Evolutionary conservation across 2,329 filamentous ascomycete genomes (phyloP).

Genomic region (Didymella segeticola): DNA sequence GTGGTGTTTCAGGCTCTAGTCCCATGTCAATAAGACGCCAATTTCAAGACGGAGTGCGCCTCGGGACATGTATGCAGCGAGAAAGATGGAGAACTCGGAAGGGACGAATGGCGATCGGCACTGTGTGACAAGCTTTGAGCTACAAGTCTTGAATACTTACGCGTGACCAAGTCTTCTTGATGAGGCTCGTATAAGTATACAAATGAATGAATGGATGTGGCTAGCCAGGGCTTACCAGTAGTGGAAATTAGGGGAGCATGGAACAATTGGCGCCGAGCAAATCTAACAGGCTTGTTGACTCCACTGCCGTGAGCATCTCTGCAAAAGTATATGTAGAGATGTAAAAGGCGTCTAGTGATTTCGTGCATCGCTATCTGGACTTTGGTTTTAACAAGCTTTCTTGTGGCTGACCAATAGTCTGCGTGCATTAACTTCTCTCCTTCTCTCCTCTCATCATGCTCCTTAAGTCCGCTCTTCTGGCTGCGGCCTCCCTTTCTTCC

Average conservation of each 20-base stretch:
- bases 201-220: not conserved
- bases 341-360: not conserved
- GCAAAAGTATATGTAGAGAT: slow-evolving; percentile 15
- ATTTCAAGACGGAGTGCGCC: not conserved
- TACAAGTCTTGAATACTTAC: not conserved
- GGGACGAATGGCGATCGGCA: not conserved
- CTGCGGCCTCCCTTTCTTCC: slow-evolving; percentile 34
- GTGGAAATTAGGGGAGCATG: slow-evolving; percentile 29
- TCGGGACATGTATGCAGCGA: slow-evolving; percentile 15
- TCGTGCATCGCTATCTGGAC: not conserved
- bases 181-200: slow-evolving; percentile 5
- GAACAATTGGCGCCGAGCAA: slow-evolving; percentile 30
- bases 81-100: slow-evolving; percentile 3
- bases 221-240: slow-evolving; percentile 6
- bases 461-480: slow-evolving; percentile 32
- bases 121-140: slow-evolving; percentile 5
- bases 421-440: slow-evolving; percentile 1
- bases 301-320: not conserved
- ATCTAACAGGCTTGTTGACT: not conserved
- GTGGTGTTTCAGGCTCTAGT: not conserved
- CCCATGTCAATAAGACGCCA: not conserved
- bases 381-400: not conserved
- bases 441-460: slow-evolving; percentile 30
- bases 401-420: slow-evolving; percentile 4
- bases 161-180: slow-evolving; percentile 1